Evolutionary conservation across 129 eudicot species (phyloP).

Genomic region (Oenanthe sinensis): DNA sequence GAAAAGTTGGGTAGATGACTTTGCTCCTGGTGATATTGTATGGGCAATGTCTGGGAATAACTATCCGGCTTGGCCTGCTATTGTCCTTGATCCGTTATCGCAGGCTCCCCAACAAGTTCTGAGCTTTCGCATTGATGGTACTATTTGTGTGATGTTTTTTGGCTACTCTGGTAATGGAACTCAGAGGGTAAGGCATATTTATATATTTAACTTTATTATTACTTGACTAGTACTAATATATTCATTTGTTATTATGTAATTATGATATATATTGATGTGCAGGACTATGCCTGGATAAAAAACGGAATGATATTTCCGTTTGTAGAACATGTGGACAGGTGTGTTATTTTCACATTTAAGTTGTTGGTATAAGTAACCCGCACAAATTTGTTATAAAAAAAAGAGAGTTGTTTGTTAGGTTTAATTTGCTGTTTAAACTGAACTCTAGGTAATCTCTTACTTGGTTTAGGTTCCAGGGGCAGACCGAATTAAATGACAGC

Average conservation of each 20-base stretch:
- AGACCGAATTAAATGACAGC: constrained; percentile 62
- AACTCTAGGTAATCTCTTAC: constrained; percentile 11
- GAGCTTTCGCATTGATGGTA: constrained; percentile 51
- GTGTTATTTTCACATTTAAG: constrained; percentile 11
- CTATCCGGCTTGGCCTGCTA: constrained; percentile 94
- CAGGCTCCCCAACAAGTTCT: constrained; percentile 91
- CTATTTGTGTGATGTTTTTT: constrained; percentile 80
- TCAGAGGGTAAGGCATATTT: constrained; percentile 51
- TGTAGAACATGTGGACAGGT: constrained; percentile 81
- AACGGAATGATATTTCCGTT: constrained; percentile 71
- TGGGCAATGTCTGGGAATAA: constrained; percentile 72
- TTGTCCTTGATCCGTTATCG: constrained; percentile 58
- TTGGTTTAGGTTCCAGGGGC: constrained; percentile 79
- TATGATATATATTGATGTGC: constrained; percentile 20
- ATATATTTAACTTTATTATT: neutral
- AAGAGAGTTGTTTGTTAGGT: constrained; percentile 10
- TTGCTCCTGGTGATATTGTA: constrained; percentile 70
- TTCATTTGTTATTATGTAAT: constrained; percentile 2
- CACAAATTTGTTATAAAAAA: neutral
- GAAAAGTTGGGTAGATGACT: constrained; percentile 30
- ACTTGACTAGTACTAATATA: neutral
- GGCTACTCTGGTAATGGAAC: constrained; percentile 87
- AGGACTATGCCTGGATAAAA: constrained; percentile 90
- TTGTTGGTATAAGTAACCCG: neutral
- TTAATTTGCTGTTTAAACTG: neutral